Evolutionary conservation across 176 grass and related monocot species (phyloP), one percentile per base, ranked within the genome.

Genomic region (Aegilops tauschii): DNA sequence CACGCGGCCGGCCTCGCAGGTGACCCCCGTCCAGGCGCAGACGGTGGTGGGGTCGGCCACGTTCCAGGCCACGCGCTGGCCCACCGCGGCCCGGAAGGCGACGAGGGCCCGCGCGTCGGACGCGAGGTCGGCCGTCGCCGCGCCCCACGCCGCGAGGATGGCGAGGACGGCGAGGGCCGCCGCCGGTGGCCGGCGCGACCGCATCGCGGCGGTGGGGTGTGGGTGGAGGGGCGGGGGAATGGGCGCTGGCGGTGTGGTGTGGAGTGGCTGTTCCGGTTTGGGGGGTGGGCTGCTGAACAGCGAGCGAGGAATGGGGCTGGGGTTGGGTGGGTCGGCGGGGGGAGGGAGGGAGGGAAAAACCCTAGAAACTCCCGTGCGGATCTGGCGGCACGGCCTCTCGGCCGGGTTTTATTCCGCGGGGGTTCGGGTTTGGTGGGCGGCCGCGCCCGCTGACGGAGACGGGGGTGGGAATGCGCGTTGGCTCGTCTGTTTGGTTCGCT

Each of bases 1-100:
- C 30, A 92, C 93, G 34, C 93, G 90, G 18, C 34, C 28, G 67
- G 20, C 49, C 11, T 61, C 68, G 87, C 93, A 95, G 65, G 39
- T n/a, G 18, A 95, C 90, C 10, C 93, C 93, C 1, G 76, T 84
- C 93, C 93, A 95, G 12, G 74, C 12, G 90, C 93, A 95, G 25
- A 61, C 82, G 12, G 42, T 25, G 1, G 37, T 14, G 16, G 9
- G 23, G 74, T 29, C 16, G 12, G 88, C 80, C 1, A 28, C 62
- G 85, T 92, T 89, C 93, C 93, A 95, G 49, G 56, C 1, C 8
- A 95, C 52, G 74, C 65, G 85, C 20, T 9, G 79, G 9, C 85
- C 93, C 1, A 92, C 93, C 25, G 93, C 90, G 17, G 77, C 85
- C 6, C 85, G 90, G 93, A 95, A 90, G 17, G 90, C 90, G 14